Conservation (phyloP, 2,329 filamentous ascomycete genomes). For the Diaporthe sp. region DNA sequence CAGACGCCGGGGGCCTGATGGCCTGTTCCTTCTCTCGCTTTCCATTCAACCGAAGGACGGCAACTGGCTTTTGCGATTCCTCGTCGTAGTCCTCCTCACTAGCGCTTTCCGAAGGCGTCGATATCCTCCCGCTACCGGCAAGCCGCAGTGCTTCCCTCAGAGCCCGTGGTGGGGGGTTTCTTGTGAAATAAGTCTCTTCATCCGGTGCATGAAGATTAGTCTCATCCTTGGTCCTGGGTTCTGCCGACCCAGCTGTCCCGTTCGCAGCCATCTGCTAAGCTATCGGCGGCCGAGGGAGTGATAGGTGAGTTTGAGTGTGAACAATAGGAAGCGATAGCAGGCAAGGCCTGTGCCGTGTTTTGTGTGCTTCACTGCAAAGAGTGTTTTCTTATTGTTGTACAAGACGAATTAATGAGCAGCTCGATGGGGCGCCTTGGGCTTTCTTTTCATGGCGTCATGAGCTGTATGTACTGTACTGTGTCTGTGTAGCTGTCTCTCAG, state of each 20-base stretch:
- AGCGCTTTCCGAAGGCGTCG: conserved; percentile 54
- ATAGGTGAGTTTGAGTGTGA: background rate
- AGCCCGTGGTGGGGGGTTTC: conserved; percentile 37
- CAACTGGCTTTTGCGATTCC: conserved; percentile 44
- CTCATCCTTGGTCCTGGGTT: background rate
- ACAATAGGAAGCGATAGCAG: background rate
- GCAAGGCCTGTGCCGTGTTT: background rate
- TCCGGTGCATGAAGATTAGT: background rate
- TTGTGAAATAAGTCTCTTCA: conserved; percentile 24
- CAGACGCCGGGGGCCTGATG: conserved; percentile 39
- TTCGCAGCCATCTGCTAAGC: conserved; percentile 37
- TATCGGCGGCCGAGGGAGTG: background rate
- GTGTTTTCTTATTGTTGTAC: background rate
- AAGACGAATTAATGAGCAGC: background rate
- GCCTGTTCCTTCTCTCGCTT: conserved; percentile 43
- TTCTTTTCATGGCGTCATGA: background rate
- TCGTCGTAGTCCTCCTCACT: conserved; percentile 64
- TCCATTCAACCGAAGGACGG: conserved; percentile 44
- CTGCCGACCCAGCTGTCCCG: conserved; percentile 28
- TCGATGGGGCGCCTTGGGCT: background rate
- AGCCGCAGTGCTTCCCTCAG: conserved; percentile 45
- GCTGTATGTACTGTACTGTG: background rate
- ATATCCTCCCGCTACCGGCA: conserved; percentile 33
- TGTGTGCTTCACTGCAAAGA: background rate
- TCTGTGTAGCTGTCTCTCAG: background rate